Evolutionary conservation across 257 asterid genomes (phyloP).

Genomic region (Ajuga chamaepitys): DNA sequence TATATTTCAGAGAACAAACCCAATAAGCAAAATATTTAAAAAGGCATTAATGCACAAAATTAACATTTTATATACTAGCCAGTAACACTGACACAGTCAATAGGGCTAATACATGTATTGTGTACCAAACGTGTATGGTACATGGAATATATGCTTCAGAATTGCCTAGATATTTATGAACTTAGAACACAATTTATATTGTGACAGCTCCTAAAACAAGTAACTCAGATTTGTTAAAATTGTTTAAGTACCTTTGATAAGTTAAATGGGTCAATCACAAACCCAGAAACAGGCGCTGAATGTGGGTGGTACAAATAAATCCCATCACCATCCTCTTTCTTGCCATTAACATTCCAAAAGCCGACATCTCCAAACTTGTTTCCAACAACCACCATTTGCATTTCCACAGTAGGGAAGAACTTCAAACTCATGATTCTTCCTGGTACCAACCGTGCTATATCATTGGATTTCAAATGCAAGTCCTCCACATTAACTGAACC

Average conservation of each 20-base stretch:
- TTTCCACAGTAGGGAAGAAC: slow-evolving; percentile 56
- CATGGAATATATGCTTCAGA: not conserved
- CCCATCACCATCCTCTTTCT: slow-evolving; percentile 55
- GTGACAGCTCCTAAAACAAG: not conserved
- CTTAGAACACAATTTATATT: not conserved
- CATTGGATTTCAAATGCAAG: slow-evolving; percentile 51
- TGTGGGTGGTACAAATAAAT: slow-evolving; percentile 67
- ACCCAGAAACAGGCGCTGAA: slow-evolving; percentile 74
- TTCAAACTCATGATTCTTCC: slow-evolving; percentile 61
- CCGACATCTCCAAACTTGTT: slow-evolving; percentile 74
- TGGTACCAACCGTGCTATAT: slow-evolving; percentile 65
- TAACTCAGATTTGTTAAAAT: not conserved
- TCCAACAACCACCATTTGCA: slow-evolving; percentile 69
- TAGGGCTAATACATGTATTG: no score
- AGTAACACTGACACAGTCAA: not conserved
- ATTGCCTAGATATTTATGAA: not conserved
- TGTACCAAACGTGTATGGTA: no score
- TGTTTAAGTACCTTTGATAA: slow-evolving; percentile 46
- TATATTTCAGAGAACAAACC: not conserved
- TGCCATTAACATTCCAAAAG: slow-evolving; percentile 68
- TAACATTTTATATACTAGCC: not conserved
- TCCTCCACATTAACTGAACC: slow-evolving; percentile 43
- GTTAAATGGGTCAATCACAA: slow-evolving; percentile 50
- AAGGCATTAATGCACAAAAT: not conserved
- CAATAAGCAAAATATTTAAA: not conserved